These are phyloP conservation scores for Penicillium maclennaniae DNA, from an alignment of 495 filamentous ascomycete species.

Conservation along the genomic window DNA sequence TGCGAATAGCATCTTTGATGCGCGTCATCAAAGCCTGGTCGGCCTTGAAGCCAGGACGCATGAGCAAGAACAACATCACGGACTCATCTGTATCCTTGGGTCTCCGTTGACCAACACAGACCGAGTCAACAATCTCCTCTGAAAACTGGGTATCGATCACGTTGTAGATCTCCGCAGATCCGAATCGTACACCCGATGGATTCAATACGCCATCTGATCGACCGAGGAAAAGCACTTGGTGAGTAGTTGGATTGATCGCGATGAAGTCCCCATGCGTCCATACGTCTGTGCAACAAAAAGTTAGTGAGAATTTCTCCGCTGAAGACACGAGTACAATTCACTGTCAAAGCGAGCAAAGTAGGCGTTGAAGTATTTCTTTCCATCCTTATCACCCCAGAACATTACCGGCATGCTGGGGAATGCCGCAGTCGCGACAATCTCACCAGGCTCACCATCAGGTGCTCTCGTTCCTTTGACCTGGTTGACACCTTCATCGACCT, in stretches of 20 bases:
- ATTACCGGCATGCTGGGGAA: constrained; percentile 72
- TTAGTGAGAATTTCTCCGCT: background rate
- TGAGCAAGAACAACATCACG: constrained; percentile 70
- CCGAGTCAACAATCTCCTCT: constrained; percentile 56
- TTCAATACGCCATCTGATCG: constrained; percentile 78
- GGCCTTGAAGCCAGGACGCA: constrained; percentile 56
- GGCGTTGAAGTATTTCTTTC: constrained; percentile 58
- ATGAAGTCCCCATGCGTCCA: constrained; percentile 86
- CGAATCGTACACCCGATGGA: constrained; percentile 73
- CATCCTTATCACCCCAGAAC: constrained; percentile 62
- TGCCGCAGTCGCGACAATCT: constrained; percentile 61
- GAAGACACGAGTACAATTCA: constrained; percentile 6
- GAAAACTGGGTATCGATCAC: constrained; percentile 65
- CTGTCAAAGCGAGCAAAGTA: constrained; percentile 69
- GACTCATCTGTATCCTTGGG: constrained; percentile 65
- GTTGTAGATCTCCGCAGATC: constrained; percentile 72
- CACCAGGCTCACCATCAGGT: constrained; percentile 60
- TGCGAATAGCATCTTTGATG: constrained; percentile 57
- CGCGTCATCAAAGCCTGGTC: constrained; percentile 48
- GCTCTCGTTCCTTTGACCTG: constrained; percentile 49
- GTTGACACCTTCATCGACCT: constrained; percentile 49
- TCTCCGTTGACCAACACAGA: constrained; percentile 71
- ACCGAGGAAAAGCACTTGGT: constrained; percentile 62
- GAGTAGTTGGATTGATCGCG: constrained; percentile 60
- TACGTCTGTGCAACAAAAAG: constrained; percentile 38